Base-by-base conservation (phyloP, 2,329 filamentous ascomycete genomes). In the Metarhizium humberi region DNA sequence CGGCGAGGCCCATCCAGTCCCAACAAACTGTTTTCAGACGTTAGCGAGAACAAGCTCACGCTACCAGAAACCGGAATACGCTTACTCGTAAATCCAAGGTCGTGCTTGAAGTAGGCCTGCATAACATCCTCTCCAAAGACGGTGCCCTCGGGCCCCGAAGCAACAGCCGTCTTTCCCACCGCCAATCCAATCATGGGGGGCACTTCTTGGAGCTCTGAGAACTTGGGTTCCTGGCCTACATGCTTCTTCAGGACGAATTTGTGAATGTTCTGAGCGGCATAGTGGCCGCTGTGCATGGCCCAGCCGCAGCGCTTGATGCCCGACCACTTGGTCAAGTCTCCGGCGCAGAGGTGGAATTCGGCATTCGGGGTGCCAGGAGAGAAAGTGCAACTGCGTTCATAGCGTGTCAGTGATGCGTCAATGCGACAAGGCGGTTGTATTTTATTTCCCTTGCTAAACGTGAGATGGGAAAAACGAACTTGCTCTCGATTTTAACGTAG, bases 261-360 rank as follows among this genome's bases (percentile, higher is more conserved):
- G 70, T 88, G 79, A 54, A 87, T 78, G 65, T 92, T 92, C 53
- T 78, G 70, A 6, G 82, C 87, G 3, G 80, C 80, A 58, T 79
- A 76, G 63, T 84, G 80, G 42, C 87, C 88, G 75, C 85, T 84
- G 64, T 87, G 81, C 79, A 92, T 88, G 38, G 88, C 88, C 16
- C 77, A 81, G 29, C 88, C 88, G 62, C 85, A 89, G 48, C 88
- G 85, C 74, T 90, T 92, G 72, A 92, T 90, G 47, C 87, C 88
- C 0, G 85, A 80, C 88, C 88, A 92, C 50, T 75, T 73, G 36
- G 79, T 80, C 16, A 88, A 73, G 65, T 92, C 88, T 16, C 88
- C 88, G 29, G 82, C 76, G 13, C 84, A 87, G 63, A 86, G 87
- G 67, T 92, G 88, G 32, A 71, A 69, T 0, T 73, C 71, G 13